Conservation (phyloP, 441 rosid species). For the Kokia cookei region DNA sequence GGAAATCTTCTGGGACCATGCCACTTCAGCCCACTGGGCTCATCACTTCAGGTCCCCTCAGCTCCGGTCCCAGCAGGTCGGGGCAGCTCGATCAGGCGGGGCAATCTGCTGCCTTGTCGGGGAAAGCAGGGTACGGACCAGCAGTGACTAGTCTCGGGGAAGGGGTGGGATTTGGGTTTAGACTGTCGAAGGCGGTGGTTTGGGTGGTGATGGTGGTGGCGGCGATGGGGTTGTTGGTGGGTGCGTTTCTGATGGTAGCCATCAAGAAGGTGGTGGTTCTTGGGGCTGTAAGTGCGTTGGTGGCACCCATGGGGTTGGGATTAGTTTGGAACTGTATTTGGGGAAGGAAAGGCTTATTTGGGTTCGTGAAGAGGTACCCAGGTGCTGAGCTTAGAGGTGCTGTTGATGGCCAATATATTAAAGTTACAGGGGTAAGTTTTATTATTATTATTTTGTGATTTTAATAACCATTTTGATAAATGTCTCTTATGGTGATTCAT, state of each 20-base stretch:
- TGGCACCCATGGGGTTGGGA: slow-evolving; percentile 42
- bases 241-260: slow-evolving; percentile 68
- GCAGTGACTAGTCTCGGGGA: slow-evolving; percentile 67
- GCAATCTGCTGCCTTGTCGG: slow-evolving; percentile 20
- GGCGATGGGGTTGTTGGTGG: slow-evolving; percentile 55
- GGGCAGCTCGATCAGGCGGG: slow-evolving; percentile 41
- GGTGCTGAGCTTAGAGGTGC: slow-evolving; percentile 89
- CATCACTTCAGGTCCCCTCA: slow-evolving; percentile 70
- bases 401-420: slow-evolving; percentile 78
- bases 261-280: slow-evolving; percentile 67
- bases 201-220: slow-evolving; percentile 63
- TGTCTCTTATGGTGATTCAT: not conserved
- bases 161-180: slow-evolving; percentile 62
- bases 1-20: slow-evolving; percentile 67
- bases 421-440: slow-evolving; percentile 81
- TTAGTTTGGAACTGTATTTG: slow-evolving; percentile 62
- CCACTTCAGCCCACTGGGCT: slow-evolving; percentile 83
- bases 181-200: slow-evolving; percentile 65
- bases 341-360: slow-evolving; percentile 64
- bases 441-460: not conserved
- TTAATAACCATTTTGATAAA: not conserved
- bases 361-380: slow-evolving; percentile 53
- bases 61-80: slow-evolving; percentile 59
- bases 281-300: slow-evolving; percentile 51
- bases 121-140: slow-evolving; percentile 66